Conservation (phyloP, 345 rosid species). For the Hibiscus syriacus region DNA sequence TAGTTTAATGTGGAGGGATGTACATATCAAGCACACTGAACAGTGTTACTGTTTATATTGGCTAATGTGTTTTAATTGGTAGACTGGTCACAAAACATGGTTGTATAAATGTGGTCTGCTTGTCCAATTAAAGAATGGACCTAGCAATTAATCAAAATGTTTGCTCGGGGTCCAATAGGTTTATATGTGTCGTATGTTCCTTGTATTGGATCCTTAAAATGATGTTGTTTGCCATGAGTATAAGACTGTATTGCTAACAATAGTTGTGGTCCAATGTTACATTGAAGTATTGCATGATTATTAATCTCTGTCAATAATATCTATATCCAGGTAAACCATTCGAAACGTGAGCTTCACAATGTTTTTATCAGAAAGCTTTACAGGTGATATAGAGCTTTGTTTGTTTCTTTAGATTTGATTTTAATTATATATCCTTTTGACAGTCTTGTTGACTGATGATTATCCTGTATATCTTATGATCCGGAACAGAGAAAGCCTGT, state of each 20-base stretch:
- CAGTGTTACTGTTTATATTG: background rate
- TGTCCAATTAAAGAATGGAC: background rate
- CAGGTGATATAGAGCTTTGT: constrained; percentile 41
- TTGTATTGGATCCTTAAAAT: background rate
- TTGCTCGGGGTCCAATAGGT: background rate
- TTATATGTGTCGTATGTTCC: background rate
- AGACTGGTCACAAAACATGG: background rate
- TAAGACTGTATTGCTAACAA: background rate
- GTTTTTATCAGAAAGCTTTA: constrained; percentile 90
- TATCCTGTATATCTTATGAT: constrained; percentile 11
- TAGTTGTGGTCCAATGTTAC: constrained; percentile 1
- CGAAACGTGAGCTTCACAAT: constrained; percentile 94
- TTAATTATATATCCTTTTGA: background rate
- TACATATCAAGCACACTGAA: background rate
- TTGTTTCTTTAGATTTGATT: background rate
- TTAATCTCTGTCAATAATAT: constrained; percentile 1
- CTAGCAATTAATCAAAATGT: background rate
- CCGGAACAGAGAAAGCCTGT: constrained; percentile 74
- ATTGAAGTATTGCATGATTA: background rate
- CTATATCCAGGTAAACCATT: constrained; percentile 70
- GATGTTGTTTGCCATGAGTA: background rate
- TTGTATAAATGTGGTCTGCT: background rate
- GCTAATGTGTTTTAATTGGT: background rate
- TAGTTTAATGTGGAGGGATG: background rate
- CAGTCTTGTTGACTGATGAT: background rate